Evolutionary conservation across 352 stramenopile genomes (phyloP).

Genomic region (Phytopythium litorale): DNA sequence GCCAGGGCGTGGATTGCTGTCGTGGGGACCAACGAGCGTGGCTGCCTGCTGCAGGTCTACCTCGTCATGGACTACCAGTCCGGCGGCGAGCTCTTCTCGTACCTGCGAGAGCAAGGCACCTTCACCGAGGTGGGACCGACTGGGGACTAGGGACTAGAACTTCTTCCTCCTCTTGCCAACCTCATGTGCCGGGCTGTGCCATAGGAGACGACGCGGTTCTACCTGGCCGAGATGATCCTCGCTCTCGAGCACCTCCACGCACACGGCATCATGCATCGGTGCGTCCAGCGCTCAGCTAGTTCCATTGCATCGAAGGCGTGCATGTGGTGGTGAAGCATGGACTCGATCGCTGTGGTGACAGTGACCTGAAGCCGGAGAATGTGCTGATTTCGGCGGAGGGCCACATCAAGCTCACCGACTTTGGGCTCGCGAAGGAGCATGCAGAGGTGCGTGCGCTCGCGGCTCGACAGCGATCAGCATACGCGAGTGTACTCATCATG

Average conservation of each 20-base stretch:
- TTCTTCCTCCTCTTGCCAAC: not conserved
- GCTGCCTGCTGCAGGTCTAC: conserved; percentile 36
- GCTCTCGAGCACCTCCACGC: conserved; percentile 77
- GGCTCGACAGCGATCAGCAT: not conserved
- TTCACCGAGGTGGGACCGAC: conserved; percentile 46
- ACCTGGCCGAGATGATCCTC: conserved; percentile 83
- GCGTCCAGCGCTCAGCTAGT: not conserved
- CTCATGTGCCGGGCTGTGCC: not conserved
- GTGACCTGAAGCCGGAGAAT: conserved; percentile 92
- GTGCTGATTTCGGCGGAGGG: conserved; percentile 89
- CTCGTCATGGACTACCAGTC: conserved; percentile 79
- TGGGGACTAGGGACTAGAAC: not conserved
- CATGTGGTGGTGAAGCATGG: not conserved
- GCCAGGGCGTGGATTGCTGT: not conserved
- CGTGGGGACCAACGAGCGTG: not conserved
- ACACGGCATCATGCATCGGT: conserved; percentile 84
- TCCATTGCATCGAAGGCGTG: not conserved
- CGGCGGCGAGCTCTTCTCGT: conserved; percentile 78
- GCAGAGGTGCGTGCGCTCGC: conserved; percentile 22
- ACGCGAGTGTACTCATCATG: not conserved
- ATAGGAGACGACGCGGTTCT: conserved; percentile 70
- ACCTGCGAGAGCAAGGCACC: conserved; percentile 57
- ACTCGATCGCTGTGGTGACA: conserved; percentile 3
- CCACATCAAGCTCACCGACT: conserved; percentile 90
- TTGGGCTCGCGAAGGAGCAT: conserved; percentile 83